Conservation (phyloP, 495 filamentous ascomycete genomes). For the Cryomyces minteri region DNA sequence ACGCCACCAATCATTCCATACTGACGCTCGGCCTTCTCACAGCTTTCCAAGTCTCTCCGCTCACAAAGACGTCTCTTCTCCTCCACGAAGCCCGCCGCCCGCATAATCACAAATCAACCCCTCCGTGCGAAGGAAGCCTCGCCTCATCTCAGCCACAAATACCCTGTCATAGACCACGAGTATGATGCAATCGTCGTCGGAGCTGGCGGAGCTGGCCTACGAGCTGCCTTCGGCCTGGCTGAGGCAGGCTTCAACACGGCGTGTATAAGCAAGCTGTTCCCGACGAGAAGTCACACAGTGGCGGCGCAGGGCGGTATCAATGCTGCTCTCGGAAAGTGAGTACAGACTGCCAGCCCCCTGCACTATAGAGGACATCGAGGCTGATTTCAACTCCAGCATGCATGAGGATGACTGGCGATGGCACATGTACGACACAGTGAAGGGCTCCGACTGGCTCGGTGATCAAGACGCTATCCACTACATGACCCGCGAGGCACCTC, state of each 20-base stretch:
- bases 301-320: slow-evolving; percentile 93
- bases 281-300: slow-evolving; percentile 89
- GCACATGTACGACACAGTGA: slow-evolving; percentile 99
- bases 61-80: slow-evolving; percentile 38
- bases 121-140: slow-evolving; percentile 84
- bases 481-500: slow-evolving; percentile 91
- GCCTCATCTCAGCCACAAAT: slow-evolving; percentile 47
- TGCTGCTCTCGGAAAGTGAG: slow-evolving; percentile 75
- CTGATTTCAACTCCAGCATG: slow-evolving; percentile 26
- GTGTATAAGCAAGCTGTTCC: slow-evolving; percentile 97
- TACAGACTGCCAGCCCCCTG: slow-evolving; percentile 12
- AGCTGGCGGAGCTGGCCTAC: slow-evolving; percentile 85
- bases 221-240: slow-evolving; percentile 90
- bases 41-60: no score
- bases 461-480: slow-evolving; percentile 99
- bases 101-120: slow-evolving; percentile 67
- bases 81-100: slow-evolving; percentile 57
- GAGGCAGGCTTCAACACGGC: slow-evolving; percentile 98
- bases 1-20: no score
- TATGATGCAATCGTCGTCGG: slow-evolving; percentile 75
- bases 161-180: slow-evolving; percentile 16
- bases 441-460: slow-evolving; percentile 97
- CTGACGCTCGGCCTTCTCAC: no score
- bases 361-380: background rate
- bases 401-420: slow-evolving; percentile 93